These are phyloP conservation scores for Mortierella sp. DNA, from an alignment of 371 early-diverging fungal species.

Conservation along the genomic window DNA sequence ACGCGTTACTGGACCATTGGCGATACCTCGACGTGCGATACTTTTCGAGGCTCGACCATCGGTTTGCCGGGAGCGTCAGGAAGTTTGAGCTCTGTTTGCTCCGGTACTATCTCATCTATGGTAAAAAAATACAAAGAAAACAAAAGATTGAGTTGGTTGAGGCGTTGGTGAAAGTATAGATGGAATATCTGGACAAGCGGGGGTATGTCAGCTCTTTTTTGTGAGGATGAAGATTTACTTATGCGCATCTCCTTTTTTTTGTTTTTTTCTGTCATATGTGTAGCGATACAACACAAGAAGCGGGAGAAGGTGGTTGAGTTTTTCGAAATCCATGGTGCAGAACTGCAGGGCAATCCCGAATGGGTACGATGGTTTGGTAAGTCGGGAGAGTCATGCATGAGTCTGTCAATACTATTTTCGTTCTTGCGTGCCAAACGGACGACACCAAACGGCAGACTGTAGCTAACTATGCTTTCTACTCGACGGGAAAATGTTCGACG, in stretches of 20 bases:
- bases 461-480: no score
- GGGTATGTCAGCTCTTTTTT: neutral
- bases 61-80: constrained; percentile 71
- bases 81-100: constrained; percentile 75
- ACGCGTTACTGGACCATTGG: constrained; percentile 71
- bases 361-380: constrained; percentile 82
- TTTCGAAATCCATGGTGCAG: constrained; percentile 72
- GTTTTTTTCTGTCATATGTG: neutral
- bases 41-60: constrained; percentile 76
- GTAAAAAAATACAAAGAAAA: constrained; percentile 56
- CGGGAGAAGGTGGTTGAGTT: constrained; percentile 73
- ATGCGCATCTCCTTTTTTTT: neutral
- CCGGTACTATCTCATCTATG: constrained; percentile 73
- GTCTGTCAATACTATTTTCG: no score
- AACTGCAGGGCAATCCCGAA: constrained; percentile 70
- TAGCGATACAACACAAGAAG: constrained; percentile 73
- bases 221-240: no score
- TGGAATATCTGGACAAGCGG: no score
- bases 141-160: neutral
- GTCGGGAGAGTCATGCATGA: no score
- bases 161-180: no score
- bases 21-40: constrained; percentile 76
- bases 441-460: no score
- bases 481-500: neutral
- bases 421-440: no score